These are phyloP conservation scores for Multifurca ochricompacta DNA, from an alignment of 768 basidiomycete species.

Conservation along the genomic window DNA sequence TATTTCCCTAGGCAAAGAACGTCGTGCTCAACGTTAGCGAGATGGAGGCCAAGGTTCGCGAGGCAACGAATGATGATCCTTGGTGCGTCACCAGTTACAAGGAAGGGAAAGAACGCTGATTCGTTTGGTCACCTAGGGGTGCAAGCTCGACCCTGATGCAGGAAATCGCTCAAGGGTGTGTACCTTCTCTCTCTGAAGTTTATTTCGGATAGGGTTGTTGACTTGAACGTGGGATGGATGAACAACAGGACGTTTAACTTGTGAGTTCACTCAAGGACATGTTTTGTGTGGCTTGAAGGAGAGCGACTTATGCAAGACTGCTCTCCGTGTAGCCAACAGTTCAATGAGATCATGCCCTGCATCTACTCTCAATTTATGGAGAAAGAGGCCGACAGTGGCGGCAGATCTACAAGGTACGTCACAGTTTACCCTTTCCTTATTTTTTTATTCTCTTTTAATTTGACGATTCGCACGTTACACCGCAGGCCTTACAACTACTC, in stretches of 20 bases:
- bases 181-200: constrained; percentile 22
- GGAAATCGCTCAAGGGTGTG: constrained; percentile 94
- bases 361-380: constrained; percentile 96
- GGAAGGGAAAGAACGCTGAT: neutral
- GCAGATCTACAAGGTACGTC: constrained; percentile 89
- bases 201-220: neutral
- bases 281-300: too few species aligned
- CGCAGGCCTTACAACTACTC: constrained; percentile 80
- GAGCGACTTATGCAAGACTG: neutral
- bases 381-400: constrained; percentile 99
- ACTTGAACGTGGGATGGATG: neutral
- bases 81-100: constrained; percentile 54
- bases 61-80: constrained; percentile 96
- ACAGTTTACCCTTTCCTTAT: neutral
- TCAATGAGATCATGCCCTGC: constrained; percentile 98
- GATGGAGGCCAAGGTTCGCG: constrained; percentile 93
- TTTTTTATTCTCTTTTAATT: neutral
- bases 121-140: constrained; percentile 53
- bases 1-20: constrained; percentile 69
- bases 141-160: constrained; percentile 98
- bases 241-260: constrained; percentile 94
- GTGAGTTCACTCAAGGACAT: constrained; percentile 41
- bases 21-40: constrained; percentile 94
- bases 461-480: neutral
- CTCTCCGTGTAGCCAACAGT: constrained; percentile 62